Evolutionary conservation across 371 early-diverging fungal genomes (phyloP), one percentile per base, ranked within the genome.

Genomic region (Mucor lusitanicus): DNA sequence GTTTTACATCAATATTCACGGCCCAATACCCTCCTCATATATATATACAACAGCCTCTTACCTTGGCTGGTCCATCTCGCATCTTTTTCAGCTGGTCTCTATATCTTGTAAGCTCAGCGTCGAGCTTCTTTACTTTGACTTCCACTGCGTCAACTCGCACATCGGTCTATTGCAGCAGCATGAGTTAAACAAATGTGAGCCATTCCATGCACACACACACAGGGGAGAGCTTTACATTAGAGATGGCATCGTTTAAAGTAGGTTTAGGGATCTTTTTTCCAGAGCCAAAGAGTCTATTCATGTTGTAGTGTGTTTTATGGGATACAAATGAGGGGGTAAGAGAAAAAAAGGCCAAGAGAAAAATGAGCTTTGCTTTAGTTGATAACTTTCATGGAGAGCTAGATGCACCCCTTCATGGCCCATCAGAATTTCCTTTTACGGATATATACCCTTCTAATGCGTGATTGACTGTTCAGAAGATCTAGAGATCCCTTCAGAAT

Each of bases 41-140:
- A 30, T 2, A 32, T 7, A 32, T 64, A n/a, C 8, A 54, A 53
- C n/a, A n/a, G n/a, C n/a, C n/a, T n/a, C 21, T 68, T 86, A 92
- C 94, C 82, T 94, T 95, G 42, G 91, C 94, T 4, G 97, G 95
- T 0, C 97, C 97, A 21, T 96, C 95, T 35, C 94, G 87, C 95
- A 97, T 91, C 68, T 90, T 94, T 70, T 85, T 87, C 92, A 98
- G 90, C 74, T 97, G 97, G 56, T 97, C 97, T 70, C 91, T 87
- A 79, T 94, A 96, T 67, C 90, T 86, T 30, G 92, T 85, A 23
- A 98, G 83, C 72, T 97, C 97, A 15, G 94, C 96, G 70, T 98
- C 98, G 11, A 96, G 85, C 74, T 93, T 92, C 58, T 87, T 90
- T 64, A 98, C 93, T 79, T 97, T 97, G 68, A 93, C 95, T 64